phyloP scores from a whole-genome alignment of 2,329 filamentous ascomycete genomes.

The Monosporascus sp. region DNA sequence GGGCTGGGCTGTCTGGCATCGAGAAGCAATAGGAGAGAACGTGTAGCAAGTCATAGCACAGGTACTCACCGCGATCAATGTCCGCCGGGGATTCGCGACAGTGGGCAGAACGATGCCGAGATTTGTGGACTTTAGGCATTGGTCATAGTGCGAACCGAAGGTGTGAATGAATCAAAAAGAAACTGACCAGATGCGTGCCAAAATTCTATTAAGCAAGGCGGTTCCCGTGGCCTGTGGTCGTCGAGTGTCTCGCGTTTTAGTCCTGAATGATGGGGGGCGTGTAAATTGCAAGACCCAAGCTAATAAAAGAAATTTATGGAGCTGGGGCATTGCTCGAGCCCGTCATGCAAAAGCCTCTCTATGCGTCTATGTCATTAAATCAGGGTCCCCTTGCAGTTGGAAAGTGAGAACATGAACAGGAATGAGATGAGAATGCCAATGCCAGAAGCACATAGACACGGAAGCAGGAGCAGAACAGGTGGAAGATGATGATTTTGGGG shows the following conservation, averaged over 20 bases:
- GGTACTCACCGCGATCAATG: conserved; percentile 22
- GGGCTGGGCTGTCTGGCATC: no score
- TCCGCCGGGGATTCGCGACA: conserved; percentile 10
- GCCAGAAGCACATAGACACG: neutral
- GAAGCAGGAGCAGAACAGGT: neutral
- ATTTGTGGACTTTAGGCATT: conserved; percentile 28
- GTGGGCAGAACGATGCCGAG: conserved; percentile 10
- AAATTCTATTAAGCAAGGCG: neutral
- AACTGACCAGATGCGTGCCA: neutral
- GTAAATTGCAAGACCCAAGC: no score
- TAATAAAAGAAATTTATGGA: no score
- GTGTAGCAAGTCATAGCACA: conserved; percentile 8
- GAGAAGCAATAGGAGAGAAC: conserved; percentile 1
- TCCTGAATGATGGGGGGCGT: no score
- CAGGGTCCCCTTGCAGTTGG: no score
- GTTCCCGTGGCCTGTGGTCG: no score
- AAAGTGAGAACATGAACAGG: no score
- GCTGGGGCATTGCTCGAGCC: neutral
- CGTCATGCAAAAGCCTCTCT: neutral
- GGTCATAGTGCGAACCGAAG: conserved; percentile 9
- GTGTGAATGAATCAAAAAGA: neutral
- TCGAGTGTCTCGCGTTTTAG: no score
- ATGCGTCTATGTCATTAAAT: neutral
- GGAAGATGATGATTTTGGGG: neutral
- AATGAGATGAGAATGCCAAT: no score